A percentile compares a stretch with the other conserved stretches of the same genome.
Conservation (phyloP, 2,329 filamentous ascomycete species). For the Colletotrichum lupini region DNA sequence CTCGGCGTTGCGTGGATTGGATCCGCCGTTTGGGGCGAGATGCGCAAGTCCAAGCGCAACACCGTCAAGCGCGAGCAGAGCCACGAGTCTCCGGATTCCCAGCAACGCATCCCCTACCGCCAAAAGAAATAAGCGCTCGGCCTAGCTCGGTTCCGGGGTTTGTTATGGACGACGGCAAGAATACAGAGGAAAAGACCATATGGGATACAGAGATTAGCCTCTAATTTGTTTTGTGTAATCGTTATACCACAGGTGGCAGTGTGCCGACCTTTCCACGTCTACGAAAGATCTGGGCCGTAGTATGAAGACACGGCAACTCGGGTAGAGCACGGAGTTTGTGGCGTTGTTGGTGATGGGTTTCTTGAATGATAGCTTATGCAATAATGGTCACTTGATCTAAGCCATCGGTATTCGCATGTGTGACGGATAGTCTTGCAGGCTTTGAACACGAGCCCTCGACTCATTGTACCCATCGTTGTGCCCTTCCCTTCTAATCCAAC, state of each 20-base stretch:
- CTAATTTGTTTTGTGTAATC: not conserved
- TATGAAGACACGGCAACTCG: not conserved
- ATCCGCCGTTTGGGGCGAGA: conserved; percentile 35
- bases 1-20: conserved; percentile 57
- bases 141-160: not conserved
- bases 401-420: not conserved
- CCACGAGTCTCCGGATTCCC: conserved; percentile 26
- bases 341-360: not conserved
- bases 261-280: not conserved
- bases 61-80: conserved; percentile 31
- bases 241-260: not conserved
- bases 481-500: not conserved
- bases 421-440: not conserved
- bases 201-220: not conserved
- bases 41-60: conserved; percentile 11
- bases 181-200: not conserved
- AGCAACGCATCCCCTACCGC: conserved; percentile 32
- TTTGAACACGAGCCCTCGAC: not conserved
- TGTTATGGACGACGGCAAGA: not conserved
- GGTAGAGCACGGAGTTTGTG: not conserved
- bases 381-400: not conserved
- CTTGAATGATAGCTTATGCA: not conserved
- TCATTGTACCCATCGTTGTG: not conserved
- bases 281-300: not conserved
- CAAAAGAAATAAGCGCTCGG: conserved; percentile 22